phyloP scores from a whole-genome alignment of 2,329 filamentous ascomycete genomes.

The Fusarium annulatum region DNA sequence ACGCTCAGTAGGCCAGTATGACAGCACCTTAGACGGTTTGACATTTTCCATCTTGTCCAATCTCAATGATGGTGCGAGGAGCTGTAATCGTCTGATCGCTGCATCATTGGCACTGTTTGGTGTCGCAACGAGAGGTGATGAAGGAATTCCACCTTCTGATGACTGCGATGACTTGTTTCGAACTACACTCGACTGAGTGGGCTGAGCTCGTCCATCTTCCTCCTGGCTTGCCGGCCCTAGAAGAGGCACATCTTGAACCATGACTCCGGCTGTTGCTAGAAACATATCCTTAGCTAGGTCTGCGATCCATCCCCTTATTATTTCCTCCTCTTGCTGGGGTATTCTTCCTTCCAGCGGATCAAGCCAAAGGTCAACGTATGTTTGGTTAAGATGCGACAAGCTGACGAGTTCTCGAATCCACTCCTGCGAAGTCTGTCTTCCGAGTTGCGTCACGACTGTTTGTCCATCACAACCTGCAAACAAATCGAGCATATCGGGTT shows the following conservation, averaged over 20 bases:
- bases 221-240: conserved; percentile 39
- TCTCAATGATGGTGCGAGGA: conserved; percentile 49
- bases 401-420: conserved; percentile 40
- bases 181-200: conserved; percentile 23
- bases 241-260: conserved; percentile 50
- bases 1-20: conserved; percentile 54
- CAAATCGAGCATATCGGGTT: conserved; percentile 46
- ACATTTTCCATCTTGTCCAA: conserved; percentile 41
- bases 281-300: conserved; percentile 51
- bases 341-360: conserved; percentile 40
- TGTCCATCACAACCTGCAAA: conserved; percentile 44
- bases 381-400: conserved; percentile 44
- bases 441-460: conserved; percentile 47
- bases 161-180: conserved; percentile 44
- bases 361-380: conserved; percentile 50
- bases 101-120: conserved; percentile 38
- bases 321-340: conserved; percentile 39
- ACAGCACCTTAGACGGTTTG: conserved; percentile 48
- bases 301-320: conserved; percentile 45
- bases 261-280: conserved; percentile 50
- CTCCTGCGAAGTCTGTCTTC: conserved; percentile 40
- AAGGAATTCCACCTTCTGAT: conserved; percentile 33
- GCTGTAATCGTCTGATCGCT: conserved; percentile 50
- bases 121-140: conserved; percentile 28
- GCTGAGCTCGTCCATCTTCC: conserved; percentile 11